Conservation (phyloP, 2,329 filamentous ascomycete species). For the Nemania sp. region DNA sequence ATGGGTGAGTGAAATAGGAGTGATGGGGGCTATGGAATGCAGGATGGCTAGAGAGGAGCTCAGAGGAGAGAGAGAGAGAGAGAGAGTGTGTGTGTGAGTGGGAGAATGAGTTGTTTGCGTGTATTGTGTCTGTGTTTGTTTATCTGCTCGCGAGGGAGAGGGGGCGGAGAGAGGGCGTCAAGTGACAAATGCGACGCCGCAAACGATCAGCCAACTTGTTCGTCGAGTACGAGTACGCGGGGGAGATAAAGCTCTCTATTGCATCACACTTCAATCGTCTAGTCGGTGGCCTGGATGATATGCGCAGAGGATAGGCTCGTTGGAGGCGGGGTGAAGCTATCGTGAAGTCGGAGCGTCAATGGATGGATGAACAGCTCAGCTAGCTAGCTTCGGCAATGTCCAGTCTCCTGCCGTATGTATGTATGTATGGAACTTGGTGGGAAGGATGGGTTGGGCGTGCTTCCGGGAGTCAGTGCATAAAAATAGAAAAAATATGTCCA, state of each 20-base stretch:
- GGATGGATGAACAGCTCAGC: neutral
- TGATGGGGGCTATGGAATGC: no score
- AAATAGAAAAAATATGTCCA: neutral
- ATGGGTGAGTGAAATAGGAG: no score
- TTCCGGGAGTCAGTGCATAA: constrained; percentile 15
- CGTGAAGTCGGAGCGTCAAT: constrained; percentile 1
- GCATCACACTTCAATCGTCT: constrained; percentile 31
- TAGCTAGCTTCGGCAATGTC: constrained; percentile 7
- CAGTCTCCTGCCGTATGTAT: no score
- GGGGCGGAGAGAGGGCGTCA: no score
- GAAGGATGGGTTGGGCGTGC: constrained; percentile 12
- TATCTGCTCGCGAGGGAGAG: no score
- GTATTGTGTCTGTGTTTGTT: no score
- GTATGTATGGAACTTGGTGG: constrained; percentile 1
- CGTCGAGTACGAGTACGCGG: constrained; percentile 18
- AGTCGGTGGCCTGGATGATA: neutral
- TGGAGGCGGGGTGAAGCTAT: constrained; percentile 6
- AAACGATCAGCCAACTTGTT: constrained; percentile 24
- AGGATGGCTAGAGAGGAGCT: constrained; percentile 7
- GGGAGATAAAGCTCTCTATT: constrained; percentile 27
- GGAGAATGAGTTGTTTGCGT: neutral
- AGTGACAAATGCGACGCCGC: constrained; percentile 18
- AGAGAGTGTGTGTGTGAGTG: neutral
- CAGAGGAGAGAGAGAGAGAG: neutral
- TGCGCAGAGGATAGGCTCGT: constrained; percentile 2